Base-by-base conservation (phyloP, 179 eudicot genomes). In the Silene vulgaris region DNA sequence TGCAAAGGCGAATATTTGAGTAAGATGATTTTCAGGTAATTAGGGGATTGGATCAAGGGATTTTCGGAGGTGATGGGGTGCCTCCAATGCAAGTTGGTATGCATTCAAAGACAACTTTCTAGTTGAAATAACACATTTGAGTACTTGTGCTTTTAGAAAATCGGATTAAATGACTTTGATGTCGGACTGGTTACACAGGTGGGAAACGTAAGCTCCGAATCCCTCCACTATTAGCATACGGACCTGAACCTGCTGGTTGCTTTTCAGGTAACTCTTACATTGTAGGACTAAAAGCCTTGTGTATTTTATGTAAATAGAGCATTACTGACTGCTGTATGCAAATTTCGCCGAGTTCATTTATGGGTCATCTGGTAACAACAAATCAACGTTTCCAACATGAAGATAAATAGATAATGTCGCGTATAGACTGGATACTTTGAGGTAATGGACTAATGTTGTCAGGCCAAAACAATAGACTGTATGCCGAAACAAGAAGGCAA, bases 231-330 rank as follows among this genome's bases (percentile, higher is more conserved):
- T 84, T 93, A 74, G 98, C 96, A 14, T 91, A 93, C 72, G 98
- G 97, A 61, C 93, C 97, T 11, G 98, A 93, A 86, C 86, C 98
- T 28, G 98, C 98, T 28, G 98, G 98, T 71, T 93, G 98, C 77
- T 93, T 93, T 84, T 89, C 93, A 84, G 98, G 98, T 91, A 63
- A 59, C 0, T 7, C 28, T 70, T 32, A 4, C 35, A 32, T 32
- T 32, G 35, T 4, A 32, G 0, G 3, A 32, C 35, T 32, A 32
- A 32, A 32, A 32, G 5, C 35, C 35, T 2, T 32, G 4, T 32
- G 3, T 4, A 32, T 32, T 32, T 32, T 32, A 32, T 32, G 35
- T 5, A 32, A 32, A 48, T 60, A 19, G 7, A 17, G 43, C 43
- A 37, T 37, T 37, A 37, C 43, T 37, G 43, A 37, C 0, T 37